These are phyloP conservation scores for Maudiozyma turicensis DNA, from an alignment of 805 yeast genomes.

Conservation along the genomic window DNA sequence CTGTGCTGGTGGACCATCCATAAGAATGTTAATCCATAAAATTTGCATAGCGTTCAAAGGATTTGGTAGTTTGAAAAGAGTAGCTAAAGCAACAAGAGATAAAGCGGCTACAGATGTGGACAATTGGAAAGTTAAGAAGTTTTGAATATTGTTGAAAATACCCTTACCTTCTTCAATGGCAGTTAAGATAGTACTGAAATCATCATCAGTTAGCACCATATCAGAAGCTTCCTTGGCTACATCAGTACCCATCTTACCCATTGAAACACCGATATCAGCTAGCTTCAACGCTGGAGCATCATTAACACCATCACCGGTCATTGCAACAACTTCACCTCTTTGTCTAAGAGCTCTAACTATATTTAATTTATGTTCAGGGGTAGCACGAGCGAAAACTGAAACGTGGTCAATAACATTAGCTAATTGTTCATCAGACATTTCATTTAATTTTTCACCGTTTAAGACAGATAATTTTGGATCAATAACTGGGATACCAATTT, in stretches of 20 bases:
- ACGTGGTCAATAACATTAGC: slow-evolving; percentile 72
- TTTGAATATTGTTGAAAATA: slow-evolving; percentile 89
- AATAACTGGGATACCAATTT: slow-evolving; percentile 77
- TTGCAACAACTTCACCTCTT: slow-evolving; percentile 92
- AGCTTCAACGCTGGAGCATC: slow-evolving; percentile 97
- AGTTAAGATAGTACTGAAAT: slow-evolving; percentile 82
- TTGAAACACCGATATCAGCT: slow-evolving; percentile 92
- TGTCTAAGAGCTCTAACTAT: slow-evolving; percentile 84
- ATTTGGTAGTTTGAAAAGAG: slow-evolving; percentile 79
- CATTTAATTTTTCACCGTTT: slow-evolving; percentile 76
- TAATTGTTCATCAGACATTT: slow-evolving; percentile 60
- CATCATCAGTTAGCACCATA: slow-evolving; percentile 95
- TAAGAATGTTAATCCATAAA: slow-evolving; percentile 89
- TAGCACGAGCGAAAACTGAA: slow-evolving; percentile 86
- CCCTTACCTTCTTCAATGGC: slow-evolving; percentile 98
- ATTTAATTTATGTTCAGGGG: slow-evolving; percentile 87
- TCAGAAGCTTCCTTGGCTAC: slow-evolving; percentile 98
- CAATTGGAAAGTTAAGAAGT: slow-evolving; percentile 87
- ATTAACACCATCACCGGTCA: slow-evolving; percentile 99
- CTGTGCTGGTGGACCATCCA: slow-evolving; percentile 99
- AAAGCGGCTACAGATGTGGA: slow-evolving; percentile 95
- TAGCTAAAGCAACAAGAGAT: slow-evolving; percentile 77
- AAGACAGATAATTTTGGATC: slow-evolving; percentile 59
- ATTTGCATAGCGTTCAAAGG: slow-evolving; percentile 98
- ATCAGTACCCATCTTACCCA: slow-evolving; percentile 92